phyloP scores from a whole-genome alignment of 2,329 filamentous ascomycete genomes.

The Setomelanomma holmii region DNA sequence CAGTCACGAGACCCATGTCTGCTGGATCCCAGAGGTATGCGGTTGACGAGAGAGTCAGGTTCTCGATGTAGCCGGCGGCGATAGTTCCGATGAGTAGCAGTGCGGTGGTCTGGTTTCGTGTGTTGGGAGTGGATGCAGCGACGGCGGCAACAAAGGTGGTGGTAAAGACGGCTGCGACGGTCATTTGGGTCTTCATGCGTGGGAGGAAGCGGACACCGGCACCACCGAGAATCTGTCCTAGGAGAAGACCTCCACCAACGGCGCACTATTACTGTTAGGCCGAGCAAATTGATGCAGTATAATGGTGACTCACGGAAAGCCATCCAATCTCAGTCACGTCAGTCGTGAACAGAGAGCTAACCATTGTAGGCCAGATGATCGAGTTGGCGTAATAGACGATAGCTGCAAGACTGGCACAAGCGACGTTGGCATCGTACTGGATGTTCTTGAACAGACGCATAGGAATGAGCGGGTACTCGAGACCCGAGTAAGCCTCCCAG shows the following conservation, averaged over 20 bases:
- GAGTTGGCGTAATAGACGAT: conserved; percentile 46
- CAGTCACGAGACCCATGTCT: conserved; percentile 41
- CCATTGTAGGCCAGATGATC: conserved; percentile 42
- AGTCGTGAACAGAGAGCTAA: conserved; percentile 36
- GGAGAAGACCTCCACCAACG: conserved; percentile 40
- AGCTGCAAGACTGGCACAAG: conserved; percentile 41
- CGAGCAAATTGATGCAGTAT: not conserved
- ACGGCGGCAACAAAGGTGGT: conserved; percentile 36
- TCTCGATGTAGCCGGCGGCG: conserved; percentile 41
- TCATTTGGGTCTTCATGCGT: conserved; percentile 42
- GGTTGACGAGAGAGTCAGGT: conserved; percentile 34
- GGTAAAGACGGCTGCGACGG: conserved; percentile 29
- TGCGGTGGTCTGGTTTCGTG: conserved; percentile 25
- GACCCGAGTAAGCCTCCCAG: conserved; percentile 36
- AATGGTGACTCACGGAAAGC: conserved; percentile 35
- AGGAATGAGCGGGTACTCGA: conserved; percentile 47
- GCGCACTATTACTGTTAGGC: conserved; percentile 28
- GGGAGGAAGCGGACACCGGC: conserved; percentile 38
- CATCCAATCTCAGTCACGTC: conserved; percentile 37
- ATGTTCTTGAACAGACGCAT: conserved; percentile 47
- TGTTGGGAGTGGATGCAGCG: conserved; percentile 25
- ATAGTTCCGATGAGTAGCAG: conserved; percentile 35
- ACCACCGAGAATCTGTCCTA: conserved; percentile 41
- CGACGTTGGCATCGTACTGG: conserved; percentile 40
- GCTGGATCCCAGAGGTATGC: conserved; percentile 41